A percentile compares a stretch with the other conserved stretches of the same genome.
phyloP scores from a whole-genome alignment of 2,329 filamentous ascomycete species.

The Talaromyces amestolkiae region DNA sequence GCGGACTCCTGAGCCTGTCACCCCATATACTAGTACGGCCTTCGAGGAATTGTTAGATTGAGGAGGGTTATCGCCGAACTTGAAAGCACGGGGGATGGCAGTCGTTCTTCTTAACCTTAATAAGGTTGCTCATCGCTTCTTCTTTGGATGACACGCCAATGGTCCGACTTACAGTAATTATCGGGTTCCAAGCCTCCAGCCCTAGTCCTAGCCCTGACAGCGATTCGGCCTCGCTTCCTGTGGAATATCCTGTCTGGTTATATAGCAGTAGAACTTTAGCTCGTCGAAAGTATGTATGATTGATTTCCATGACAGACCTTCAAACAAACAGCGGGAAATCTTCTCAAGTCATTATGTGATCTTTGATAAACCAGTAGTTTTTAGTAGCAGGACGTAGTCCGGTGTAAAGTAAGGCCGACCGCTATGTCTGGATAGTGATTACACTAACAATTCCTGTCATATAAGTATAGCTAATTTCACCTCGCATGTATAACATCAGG shows the following conservation, averaged over 20 bases:
- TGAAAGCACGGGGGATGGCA: too few species aligned
- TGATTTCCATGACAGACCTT: too few species aligned
- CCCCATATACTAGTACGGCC: slow-evolving; percentile 13
- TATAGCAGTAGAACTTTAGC: neutral
- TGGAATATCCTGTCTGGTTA: neutral
- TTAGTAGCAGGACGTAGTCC: neutral
- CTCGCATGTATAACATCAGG: neutral
- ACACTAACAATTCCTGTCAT: neutral
- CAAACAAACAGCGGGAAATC: neutral
- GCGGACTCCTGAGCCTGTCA: slow-evolving; percentile 32
- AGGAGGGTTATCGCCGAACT: neutral
- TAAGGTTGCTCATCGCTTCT: neutral
- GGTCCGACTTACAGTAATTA: neutral
- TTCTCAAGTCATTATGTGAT: neutral
- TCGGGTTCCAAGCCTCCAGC: neutral
- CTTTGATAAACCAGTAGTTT: neutral
- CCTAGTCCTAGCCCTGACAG: neutral
- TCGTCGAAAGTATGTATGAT: neutral
- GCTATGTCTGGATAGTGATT: neutral
- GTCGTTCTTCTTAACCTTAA: too few species aligned
- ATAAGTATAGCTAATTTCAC: neutral
- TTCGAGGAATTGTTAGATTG: neutral
- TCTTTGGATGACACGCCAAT: too few species aligned
- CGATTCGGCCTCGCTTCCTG: neutral
- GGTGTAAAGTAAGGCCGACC: neutral